Percentiles rank a stretch among this genome's conserved stretches.
phyloP scores from a whole-genome alignment of 1,139 yeast species.

The Yamadazyma sp. region DNA sequence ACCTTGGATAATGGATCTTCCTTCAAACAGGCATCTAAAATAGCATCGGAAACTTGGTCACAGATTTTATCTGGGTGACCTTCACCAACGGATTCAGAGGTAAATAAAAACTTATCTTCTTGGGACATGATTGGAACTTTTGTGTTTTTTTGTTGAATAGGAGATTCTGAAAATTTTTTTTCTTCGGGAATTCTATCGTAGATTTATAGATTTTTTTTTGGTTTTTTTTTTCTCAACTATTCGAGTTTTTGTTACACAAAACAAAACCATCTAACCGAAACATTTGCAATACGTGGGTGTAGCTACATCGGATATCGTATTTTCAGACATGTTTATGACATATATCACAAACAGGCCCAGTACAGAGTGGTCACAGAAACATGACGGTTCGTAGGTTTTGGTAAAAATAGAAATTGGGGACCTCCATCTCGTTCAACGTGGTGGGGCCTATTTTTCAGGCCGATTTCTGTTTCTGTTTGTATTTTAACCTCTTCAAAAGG shows the following conservation, averaged over 20 bases:
- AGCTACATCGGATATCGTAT: background rate
- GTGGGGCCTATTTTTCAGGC: background rate
- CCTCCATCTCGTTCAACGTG: background rate
- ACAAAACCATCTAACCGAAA: background rate
- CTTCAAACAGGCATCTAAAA: constrained; percentile 93
- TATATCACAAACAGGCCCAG: background rate
- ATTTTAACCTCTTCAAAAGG: background rate
- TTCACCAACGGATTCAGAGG: constrained; percentile 98
- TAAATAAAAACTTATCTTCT: constrained; percentile 64
- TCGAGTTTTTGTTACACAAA: constrained; percentile 8
- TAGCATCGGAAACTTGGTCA: constrained; percentile 98
- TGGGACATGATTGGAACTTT: constrained; percentile 8
- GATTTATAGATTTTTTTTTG: constrained; percentile 9
- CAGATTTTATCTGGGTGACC: constrained; percentile 99
- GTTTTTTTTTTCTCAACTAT: constrained; percentile 1
- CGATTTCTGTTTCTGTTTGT: too few relatives aligned
- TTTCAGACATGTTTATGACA: background rate
- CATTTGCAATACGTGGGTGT: too few relatives aligned
- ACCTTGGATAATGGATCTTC: constrained; percentile 97
- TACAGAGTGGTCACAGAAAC: background rate
- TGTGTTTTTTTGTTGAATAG: background rate
- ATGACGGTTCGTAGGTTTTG: background rate
- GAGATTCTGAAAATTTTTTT: constrained; percentile 8
- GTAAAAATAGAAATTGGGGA: too few relatives aligned
- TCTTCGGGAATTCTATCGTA: constrained; percentile 7